These are phyloP conservation scores for Panellus pusillus DNA, from an alignment of 768 basidiomycete genomes.

Conservation along the genomic window DNA sequence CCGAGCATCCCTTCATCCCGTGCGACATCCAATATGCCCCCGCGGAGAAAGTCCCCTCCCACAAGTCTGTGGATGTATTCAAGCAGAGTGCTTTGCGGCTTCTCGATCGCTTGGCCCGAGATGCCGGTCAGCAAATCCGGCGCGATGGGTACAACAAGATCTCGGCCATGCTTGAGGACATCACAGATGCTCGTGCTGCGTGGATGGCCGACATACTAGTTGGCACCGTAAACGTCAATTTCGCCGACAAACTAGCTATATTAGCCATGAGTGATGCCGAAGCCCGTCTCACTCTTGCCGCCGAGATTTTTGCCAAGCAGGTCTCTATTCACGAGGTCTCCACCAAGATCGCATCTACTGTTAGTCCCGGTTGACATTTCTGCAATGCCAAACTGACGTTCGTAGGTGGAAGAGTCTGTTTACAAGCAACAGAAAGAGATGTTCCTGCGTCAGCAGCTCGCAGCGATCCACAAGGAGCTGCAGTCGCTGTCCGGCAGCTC, in stretches of 20 bases:
- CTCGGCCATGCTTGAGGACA: constrained; percentile 70
- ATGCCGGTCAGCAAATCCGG: constrained; percentile 48
- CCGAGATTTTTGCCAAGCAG: constrained; percentile 72
- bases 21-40: constrained; percentile 51
- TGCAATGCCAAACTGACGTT: no score
- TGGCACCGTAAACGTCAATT: constrained; percentile 62
- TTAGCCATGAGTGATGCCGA: constrained; percentile 60
- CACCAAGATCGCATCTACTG: constrained; percentile 65
- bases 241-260: constrained; percentile 73
- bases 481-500: constrained; percentile 27
- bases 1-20: constrained; percentile 29
- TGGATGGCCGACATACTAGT: constrained; percentile 82
- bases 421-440: constrained; percentile 88
- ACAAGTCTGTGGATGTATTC: constrained; percentile 63
- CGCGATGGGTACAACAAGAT: constrained; percentile 72
- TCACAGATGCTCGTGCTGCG: constrained; percentile 58
- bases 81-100: constrained; percentile 65
- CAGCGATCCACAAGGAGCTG: constrained; percentile 78
- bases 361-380: no score
- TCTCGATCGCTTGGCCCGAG: constrained; percentile 61
- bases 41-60: constrained; percentile 46
- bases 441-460: constrained; percentile 80
- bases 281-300: constrained; percentile 64
- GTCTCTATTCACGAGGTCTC: constrained; percentile 79
- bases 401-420: constrained; percentile 77